Evolutionary conservation across 768 basidiomycete species (phyloP).

Genomic region (Cubamyces lactineus): DNA sequence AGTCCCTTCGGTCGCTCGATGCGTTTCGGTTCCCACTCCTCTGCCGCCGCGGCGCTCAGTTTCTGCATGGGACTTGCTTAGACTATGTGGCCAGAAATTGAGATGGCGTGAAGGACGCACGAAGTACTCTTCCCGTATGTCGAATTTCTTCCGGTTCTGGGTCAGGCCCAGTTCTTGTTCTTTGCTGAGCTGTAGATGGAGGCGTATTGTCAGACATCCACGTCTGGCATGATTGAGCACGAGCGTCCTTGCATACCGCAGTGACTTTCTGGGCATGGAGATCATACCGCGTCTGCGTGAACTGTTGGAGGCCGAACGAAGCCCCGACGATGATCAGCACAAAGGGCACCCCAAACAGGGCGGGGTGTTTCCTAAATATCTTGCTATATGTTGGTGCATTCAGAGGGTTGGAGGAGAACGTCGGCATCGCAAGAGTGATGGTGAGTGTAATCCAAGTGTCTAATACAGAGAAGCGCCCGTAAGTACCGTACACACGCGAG

Average conservation of each 20-base stretch:
- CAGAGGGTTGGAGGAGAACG: conserved; percentile 54
- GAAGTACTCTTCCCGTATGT: conserved; percentile 95
- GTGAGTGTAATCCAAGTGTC: background rate
- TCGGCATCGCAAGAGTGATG: conserved; percentile 55
- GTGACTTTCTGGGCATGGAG: conserved; percentile 79
- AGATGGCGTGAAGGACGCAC: conserved; percentile 53
- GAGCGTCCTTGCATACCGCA: conserved; percentile 47
- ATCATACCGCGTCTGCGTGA: conserved; percentile 93
- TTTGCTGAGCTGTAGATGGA: conserved; percentile 56
- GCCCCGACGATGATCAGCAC: conserved; percentile 82
- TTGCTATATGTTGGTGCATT: conserved; percentile 45
- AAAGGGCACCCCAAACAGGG: conserved; percentile 86
- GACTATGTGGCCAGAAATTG: background rate
- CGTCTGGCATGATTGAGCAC: background rate
- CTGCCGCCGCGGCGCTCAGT: conserved; percentile 60
- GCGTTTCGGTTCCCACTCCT: conserved; percentile 87
- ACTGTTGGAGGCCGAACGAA: conserved; percentile 77
- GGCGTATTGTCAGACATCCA: background rate
- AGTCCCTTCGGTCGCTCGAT: conserved; percentile 82
- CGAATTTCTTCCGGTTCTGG: conserved; percentile 76
- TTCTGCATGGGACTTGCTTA: conserved; percentile 46
- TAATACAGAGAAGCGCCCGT: background rate
- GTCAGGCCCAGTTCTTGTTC: conserved; percentile 80
- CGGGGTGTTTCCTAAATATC: conserved; percentile 61
- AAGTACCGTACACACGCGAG: background rate